Conservation (phyloP, 2,329 filamentous ascomycete genomes). For the Pestalotiopsis fici region DNA sequence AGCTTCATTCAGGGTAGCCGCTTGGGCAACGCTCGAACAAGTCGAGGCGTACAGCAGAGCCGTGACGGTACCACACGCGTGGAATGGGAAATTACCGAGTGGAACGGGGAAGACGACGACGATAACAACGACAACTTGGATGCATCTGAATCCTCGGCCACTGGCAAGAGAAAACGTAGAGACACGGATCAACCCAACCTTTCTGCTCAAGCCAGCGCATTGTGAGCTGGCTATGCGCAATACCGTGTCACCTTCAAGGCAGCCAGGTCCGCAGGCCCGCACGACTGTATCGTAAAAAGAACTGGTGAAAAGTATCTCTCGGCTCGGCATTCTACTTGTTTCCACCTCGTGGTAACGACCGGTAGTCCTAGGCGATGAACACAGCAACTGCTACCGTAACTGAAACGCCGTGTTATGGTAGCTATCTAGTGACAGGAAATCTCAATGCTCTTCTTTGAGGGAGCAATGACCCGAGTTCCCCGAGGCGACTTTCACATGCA, state of each 20-base stretch:
- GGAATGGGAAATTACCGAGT: constrained; percentile 86
- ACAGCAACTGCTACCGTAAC: neutral
- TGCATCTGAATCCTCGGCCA: constrained; percentile 35
- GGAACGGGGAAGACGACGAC: constrained; percentile 47
- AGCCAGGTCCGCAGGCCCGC: constrained; percentile 11
- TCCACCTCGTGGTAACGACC: neutral
- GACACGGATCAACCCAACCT: constrained; percentile 34
- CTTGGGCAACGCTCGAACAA: constrained; percentile 67
- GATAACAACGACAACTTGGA: constrained; percentile 31
- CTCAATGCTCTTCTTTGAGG: neutral
- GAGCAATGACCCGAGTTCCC: neutral
- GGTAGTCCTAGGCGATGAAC: neutral
- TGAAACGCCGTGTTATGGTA: neutral
- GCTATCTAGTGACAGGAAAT: neutral
- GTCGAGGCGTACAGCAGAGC: constrained; percentile 54
- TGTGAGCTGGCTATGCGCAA: constrained; percentile 7
- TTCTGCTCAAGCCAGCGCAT: constrained; percentile 6
- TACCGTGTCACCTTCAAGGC: constrained; percentile 1
- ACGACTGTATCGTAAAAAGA: neutral
- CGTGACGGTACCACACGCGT: constrained; percentile 66
- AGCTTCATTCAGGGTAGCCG: constrained; percentile 75
- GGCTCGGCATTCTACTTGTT: neutral
- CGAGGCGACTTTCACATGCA: neutral
- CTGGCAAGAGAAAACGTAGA: constrained; percentile 55
- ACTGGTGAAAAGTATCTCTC: neutral